phyloP scores from a whole-genome alignment of 2,329 filamentous ascomycete genomes.

The Epichloe bromicola region DNA sequence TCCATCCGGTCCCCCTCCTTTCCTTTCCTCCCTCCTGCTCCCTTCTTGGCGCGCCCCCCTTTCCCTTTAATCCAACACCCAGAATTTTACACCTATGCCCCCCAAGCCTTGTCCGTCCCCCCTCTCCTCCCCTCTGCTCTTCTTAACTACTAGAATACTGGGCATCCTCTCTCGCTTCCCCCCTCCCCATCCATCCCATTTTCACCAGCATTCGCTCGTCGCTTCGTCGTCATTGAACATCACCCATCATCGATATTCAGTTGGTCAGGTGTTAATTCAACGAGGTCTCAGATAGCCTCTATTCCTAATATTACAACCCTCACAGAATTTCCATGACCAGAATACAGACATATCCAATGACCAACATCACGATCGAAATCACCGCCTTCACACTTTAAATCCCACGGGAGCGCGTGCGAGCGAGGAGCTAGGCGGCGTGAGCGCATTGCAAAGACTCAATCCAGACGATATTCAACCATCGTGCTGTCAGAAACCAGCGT shows the following conservation, averaged over 20 bases:
- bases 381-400: conserved; percentile 56
- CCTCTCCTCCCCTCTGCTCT: conserved; percentile 7
- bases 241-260: conserved; percentile 14
- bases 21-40: conserved; percentile 6
- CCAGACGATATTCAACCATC: conserved; percentile 49
- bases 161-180: conserved; percentile 11
- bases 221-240: conserved; percentile 9
- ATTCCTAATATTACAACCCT: conserved; percentile 12
- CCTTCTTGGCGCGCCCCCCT: conserved; percentile 11
- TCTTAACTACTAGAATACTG: conserved; percentile 5
- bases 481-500: conserved; percentile 26
- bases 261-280: conserved; percentile 9
- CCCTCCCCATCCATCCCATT: conserved; percentile 12
- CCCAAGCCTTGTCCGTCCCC: neutral
- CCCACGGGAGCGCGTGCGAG: conserved; percentile 53
- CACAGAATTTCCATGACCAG: conserved; percentile 29
- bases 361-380: conserved; percentile 34
- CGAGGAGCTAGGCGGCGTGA: conserved; percentile 33
- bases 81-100: conserved; percentile 3
- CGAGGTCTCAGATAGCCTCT: conserved; percentile 20
- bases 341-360: conserved; percentile 37
- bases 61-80: conserved; percentile 9
- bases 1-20: conserved; percentile 8
- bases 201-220: conserved; percentile 11
- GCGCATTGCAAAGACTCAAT: conserved; percentile 14